Percentiles rank a stretch among this genome's conserved stretches.
phyloP scores from a whole-genome alignment of 192 early-diverging fungal species.

The Glomus cerebriforme region DNA sequence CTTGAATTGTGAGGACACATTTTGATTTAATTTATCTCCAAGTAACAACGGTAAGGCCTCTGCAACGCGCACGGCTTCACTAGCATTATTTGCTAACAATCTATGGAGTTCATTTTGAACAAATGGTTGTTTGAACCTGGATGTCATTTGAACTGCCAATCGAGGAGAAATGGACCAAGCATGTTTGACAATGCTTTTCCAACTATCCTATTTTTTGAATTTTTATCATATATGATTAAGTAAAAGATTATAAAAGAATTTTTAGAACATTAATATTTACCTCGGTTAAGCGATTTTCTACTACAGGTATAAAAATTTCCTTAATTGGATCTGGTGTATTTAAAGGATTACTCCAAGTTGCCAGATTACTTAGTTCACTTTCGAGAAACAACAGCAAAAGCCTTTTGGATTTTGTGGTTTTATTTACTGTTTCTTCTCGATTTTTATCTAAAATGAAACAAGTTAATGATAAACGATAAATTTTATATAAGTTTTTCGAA shows the following conservation, averaged over 20 bases:
- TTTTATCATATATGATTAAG: neutral
- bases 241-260: neutral
- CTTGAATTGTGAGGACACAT: constrained; percentile 40
- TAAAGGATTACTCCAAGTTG: constrained; percentile 82
- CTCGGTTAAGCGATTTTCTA: constrained; percentile 47
- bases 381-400: constrained; percentile 85
- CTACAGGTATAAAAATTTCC: neutral
- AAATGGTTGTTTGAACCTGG: constrained; percentile 72
- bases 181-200: constrained; percentile 71
- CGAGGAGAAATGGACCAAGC: constrained; percentile 87
- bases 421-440: constrained; percentile 54
- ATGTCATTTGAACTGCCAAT: constrained; percentile 76
- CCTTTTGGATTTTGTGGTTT: constrained; percentile 52
- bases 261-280: neutral
- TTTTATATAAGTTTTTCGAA: neutral
- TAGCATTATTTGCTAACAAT: constrained; percentile 62
- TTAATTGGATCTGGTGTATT: constrained; percentile 39
- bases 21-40: constrained; percentile 55
- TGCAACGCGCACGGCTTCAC: constrained; percentile 68
- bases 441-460: constrained; percentile 42
- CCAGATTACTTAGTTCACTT: constrained; percentile 82
- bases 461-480: neutral
- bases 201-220: constrained; percentile 56
- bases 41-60: constrained; percentile 77
- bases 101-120: constrained; percentile 67